Conservation (phyloP, 1,284 basidiomycete genomes). For the Puccinia polysora region DNA sequence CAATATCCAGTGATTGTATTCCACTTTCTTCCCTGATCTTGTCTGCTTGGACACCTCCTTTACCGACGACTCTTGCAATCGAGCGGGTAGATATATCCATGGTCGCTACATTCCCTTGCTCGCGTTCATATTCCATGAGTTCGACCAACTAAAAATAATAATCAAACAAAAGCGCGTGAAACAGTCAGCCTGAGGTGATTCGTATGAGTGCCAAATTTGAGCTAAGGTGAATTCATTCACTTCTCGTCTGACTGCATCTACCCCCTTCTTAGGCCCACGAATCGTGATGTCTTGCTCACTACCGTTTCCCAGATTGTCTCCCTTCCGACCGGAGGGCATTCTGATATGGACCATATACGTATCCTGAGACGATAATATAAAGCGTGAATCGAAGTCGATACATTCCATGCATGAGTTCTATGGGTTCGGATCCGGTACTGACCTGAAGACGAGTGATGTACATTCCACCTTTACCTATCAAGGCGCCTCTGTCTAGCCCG, state of each 20-base stretch:
- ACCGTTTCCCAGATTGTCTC: constrained; percentile 40
- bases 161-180: not conserved
- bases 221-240: constrained; percentile 63
- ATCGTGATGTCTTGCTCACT: constrained; percentile 69
- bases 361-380: too few species aligned
- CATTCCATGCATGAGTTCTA: too few species aligned
- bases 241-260: constrained; percentile 81
- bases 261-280: constrained; percentile 92
- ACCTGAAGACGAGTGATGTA: constrained; percentile 91
- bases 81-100: constrained; percentile 80
- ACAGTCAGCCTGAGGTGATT: not conserved
- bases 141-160: constrained; percentile 53
- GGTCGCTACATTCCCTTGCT: constrained; percentile 69
- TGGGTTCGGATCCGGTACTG: constrained; percentile 58
- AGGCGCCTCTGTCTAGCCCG: constrained; percentile 70
- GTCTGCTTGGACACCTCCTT: constrained; percentile 80
- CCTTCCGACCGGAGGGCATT: constrained; percentile 59
- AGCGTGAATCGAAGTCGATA: too few species aligned
- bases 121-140: constrained; percentile 90
- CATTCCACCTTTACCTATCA: constrained; percentile 91
- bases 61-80: constrained; percentile 86
- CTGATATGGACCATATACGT: constrained; percentile 37
- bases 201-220: not conserved
- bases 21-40: constrained; percentile 90
- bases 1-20: constrained; percentile 79